A percentile compares a stretch with the other conserved stretches of the same genome.
Evolutionary conservation across 2,329 filamentous ascomycete genomes (phyloP).

Genomic region (Paraphaeosphaeria sporulosa): DNA sequence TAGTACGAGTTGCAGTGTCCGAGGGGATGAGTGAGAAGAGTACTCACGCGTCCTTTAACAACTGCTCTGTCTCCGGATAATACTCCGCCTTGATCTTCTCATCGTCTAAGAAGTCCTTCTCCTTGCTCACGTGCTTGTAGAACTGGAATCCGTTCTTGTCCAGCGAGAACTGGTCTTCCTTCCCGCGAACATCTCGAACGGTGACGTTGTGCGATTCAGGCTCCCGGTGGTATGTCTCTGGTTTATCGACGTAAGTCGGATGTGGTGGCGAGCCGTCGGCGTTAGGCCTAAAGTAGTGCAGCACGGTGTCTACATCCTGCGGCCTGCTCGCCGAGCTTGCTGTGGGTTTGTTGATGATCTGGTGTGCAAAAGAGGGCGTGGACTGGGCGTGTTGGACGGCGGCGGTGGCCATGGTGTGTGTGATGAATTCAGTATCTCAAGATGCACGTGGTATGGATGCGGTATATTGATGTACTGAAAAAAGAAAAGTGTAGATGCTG

Average conservation of each 20-base stretch:
- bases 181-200: conserved; percentile 56
- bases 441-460: not conserved
- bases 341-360: conserved; percentile 21
- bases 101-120: conserved; percentile 48
- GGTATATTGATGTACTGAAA: not conserved
- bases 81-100: conserved; percentile 44
- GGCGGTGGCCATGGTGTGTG: conserved; percentile 36
- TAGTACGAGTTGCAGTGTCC: too few species aligned
- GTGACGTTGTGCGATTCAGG: conserved; percentile 35
- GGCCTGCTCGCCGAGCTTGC: conserved; percentile 10
- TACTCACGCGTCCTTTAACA: conserved; percentile 49
- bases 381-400: conserved; percentile 32
- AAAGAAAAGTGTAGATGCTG: too few species aligned
- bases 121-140: conserved; percentile 35
- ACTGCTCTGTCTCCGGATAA: conserved; percentile 44
- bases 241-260: conserved; percentile 38
- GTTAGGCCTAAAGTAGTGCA: conserved; percentile 40
- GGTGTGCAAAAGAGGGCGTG: conserved; percentile 25
- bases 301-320: conserved; percentile 34
- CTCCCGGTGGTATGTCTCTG: conserved; percentile 44
- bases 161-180: conserved; percentile 52
- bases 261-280: conserved; percentile 40
- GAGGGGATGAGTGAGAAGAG: not conserved
- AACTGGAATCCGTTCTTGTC: conserved; percentile 52
- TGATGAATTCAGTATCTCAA: not conserved